Evolutionary conservation across 2,329 filamentous ascomycete genomes (phyloP), one percentile per base, ranked within the genome.

Genomic region (Dactylellina cionopaga): DNA sequence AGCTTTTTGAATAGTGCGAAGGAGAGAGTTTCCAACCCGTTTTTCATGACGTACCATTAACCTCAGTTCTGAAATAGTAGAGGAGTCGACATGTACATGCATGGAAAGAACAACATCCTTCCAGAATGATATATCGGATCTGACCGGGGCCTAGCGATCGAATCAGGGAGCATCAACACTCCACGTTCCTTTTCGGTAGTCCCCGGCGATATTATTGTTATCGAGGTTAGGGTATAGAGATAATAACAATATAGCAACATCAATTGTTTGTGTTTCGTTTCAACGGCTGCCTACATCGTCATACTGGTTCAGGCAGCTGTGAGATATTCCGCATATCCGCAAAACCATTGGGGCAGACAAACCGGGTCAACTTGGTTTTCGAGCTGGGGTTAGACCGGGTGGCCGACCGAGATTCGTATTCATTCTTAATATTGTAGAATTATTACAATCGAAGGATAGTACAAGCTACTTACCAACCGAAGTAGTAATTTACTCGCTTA

Each of bases 271-370:
- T 11, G 22, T 33, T n/a, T n/a, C 13, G 55, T 47, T 46, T 65
- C 19, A 15, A 65, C 33, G 58, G 51, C 63, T 46, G 63, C 63
- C 52, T 63, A 63, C 54, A 43, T 10, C n/a, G n/a, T n/a, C n/a
- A n/a, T n/a, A n/a, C n/a, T n/a, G n/a, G 27, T 52, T 68, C 63
- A 68, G 54, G 63, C 54, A 68, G 54, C 54, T 49, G 63, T 44
- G 17, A 44, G 13, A 10, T 17, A 29, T n/a, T n/a, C n/a, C n/a
- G 27, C 37, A 58, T 58, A 27, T 58, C 33, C 37, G 15, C 54
- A 22, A 35, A 31, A 44, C 39, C 33, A 58, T 58, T 58, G 54
- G 54, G n/a, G 39, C n/a, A n/a, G n/a, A n/a, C n/a, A n/a, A n/a
- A n/a, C n/a, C n/a, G n/a, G n/a, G n/a, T 10, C 31, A 33, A n/a